Evolutionary conservation across 2,329 filamentous ascomycete species (phyloP).

Genomic region (Alternaria sp.): DNA sequence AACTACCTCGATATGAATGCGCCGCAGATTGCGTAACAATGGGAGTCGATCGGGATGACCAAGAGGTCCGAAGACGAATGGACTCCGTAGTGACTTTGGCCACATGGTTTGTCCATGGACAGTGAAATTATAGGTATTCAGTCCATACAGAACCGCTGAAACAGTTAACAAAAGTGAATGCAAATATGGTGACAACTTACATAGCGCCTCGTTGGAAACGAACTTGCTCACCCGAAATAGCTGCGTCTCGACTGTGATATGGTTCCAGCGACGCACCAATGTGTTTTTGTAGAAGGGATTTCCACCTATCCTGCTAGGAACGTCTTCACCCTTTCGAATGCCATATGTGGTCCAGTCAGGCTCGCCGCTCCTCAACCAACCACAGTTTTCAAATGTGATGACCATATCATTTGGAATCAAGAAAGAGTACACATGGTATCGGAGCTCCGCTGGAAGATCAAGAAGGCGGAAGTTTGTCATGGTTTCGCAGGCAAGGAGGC

Average conservation of each 20-base stretch:
- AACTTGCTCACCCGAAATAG: constrained; percentile 28
- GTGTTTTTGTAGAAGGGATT: neutral
- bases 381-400: constrained; percentile 1
- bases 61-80: constrained; percentile 29
- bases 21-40: constrained; percentile 29
- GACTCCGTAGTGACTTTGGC: constrained; percentile 22
- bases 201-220: constrained; percentile 25
- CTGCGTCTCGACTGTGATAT: constrained; percentile 5
- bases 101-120: constrained; percentile 14
- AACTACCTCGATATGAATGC: constrained; percentile 19
- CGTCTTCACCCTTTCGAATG: neutral
- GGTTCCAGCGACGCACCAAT: neutral
- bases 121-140: constrained; percentile 30
- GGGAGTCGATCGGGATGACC: constrained; percentile 16
- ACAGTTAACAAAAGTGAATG: neutral
- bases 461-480: constrained; percentile 20
- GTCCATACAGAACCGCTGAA: constrained; percentile 29
- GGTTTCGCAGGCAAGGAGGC: neutral
- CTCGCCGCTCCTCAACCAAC: neutral
- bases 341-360: neutral
- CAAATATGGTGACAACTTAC: constrained; percentile 7
- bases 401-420: constrained; percentile 18
- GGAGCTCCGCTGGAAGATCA: constrained; percentile 27
- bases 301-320: neutral
- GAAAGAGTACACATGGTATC: constrained; percentile 20